Evolutionary conservation across 371 early-diverging fungal species (phyloP).

Genomic region (Rhizomucor miehei): DNA sequence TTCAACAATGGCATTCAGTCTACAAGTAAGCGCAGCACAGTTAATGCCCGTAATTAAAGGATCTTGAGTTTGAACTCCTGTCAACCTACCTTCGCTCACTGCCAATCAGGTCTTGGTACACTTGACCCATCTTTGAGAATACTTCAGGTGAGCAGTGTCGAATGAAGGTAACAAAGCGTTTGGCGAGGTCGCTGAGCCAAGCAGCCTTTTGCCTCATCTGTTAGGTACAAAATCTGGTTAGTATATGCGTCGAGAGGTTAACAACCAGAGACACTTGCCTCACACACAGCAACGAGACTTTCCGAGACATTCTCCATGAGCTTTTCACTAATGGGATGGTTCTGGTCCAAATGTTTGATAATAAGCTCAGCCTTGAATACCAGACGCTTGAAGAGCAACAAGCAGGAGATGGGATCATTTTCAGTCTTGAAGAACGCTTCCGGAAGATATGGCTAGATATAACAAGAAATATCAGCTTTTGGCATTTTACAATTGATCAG

Average conservation of each 20-base stretch:
- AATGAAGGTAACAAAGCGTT: conserved; percentile 66
- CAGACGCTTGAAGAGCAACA: conserved; percentile 77
- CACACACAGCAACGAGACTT: conserved; percentile 53
- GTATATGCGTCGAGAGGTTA: too few relatives aligned
- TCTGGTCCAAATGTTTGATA: conserved; percentile 75
- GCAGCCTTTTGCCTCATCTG: conserved; percentile 65
- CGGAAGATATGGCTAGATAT: conserved; percentile 74
- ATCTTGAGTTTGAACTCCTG: not conserved
- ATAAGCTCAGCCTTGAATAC: conserved; percentile 79
- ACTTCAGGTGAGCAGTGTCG: conserved; percentile 64
- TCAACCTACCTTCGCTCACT: conserved; percentile 54
- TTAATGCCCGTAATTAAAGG: not conserved
- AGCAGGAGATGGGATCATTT: conserved; percentile 72
- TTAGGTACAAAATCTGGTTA: too few relatives aligned
- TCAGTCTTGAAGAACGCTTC: conserved; percentile 81
- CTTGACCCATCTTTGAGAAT: conserved; percentile 67
- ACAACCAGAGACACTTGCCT: conserved; percentile 24
- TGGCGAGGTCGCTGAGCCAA: conserved; percentile 65
- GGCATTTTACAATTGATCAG: too few relatives aligned
- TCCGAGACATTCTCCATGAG: conserved; percentile 52
- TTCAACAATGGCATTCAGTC: conserved; percentile 67
- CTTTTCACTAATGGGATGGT: conserved; percentile 55
- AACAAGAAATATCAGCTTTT: too few relatives aligned
- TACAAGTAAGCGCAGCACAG: conserved; percentile 3
- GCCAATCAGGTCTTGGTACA: conserved; percentile 69